Percentiles rank a stretch among this genome's conserved stretches.
phyloP scores from a whole-genome alignment of 495 filamentous ascomycete species.

The Tetracladium setigerum region DNA sequence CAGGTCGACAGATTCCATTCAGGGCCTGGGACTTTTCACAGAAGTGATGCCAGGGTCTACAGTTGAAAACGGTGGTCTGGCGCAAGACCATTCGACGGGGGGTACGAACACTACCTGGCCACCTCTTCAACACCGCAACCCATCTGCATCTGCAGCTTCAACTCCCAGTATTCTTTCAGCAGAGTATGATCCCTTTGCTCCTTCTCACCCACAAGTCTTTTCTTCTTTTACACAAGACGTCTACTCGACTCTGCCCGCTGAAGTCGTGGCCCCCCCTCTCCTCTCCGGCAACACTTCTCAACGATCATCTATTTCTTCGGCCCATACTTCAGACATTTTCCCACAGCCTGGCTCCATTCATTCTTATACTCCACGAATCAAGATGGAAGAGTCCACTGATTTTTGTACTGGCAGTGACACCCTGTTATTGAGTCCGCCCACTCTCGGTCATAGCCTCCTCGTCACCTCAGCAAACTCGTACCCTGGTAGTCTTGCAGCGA shows the following conservation, averaged over 20 bases:
- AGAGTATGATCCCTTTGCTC: constrained; percentile 45
- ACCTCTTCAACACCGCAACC: constrained; percentile 8
- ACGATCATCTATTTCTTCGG: constrained; percentile 31
- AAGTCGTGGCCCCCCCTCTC: constrained; percentile 17
- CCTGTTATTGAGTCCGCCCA: constrained; percentile 38
- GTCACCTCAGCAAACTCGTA: constrained; percentile 37
- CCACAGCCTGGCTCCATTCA: constrained; percentile 20
- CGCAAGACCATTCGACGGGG: constrained; percentile 7
- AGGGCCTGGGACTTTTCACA: constrained; percentile 18
- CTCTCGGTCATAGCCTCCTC: constrained; percentile 30
- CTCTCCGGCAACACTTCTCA: constrained; percentile 24
- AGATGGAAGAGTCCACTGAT: constrained; percentile 39
- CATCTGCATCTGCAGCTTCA: constrained; percentile 13
- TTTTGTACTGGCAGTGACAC: constrained; percentile 32
- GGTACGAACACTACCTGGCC: constrained; percentile 16
- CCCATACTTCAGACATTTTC: constrained; percentile 33
- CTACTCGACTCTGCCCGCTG: constrained; percentile 33
- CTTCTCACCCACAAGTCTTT: constrained; percentile 31
- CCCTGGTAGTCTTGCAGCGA: constrained; percentile 18
- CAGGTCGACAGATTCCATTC: constrained; percentile 13
- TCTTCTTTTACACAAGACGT: constrained; percentile 38
- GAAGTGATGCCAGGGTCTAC: constrained; percentile 16
- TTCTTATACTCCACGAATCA: constrained; percentile 41
- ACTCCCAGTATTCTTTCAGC: constrained; percentile 40
- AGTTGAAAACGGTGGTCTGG: constrained; percentile 11